These are phyloP conservation scores for Tuber brumale DNA, from an alignment of 495 filamentous ascomycete species.

Conservation along the genomic window DNA sequence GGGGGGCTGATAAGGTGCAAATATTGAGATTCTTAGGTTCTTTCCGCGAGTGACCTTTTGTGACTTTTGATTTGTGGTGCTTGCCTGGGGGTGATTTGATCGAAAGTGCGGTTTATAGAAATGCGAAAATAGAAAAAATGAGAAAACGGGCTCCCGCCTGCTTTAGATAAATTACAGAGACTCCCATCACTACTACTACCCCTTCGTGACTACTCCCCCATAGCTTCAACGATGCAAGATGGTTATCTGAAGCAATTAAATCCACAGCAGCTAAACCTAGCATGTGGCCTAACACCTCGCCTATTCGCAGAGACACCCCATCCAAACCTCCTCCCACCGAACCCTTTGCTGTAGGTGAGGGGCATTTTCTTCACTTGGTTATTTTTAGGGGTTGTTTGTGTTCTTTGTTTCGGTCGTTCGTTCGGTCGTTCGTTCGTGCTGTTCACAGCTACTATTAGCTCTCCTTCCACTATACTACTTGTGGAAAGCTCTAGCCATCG, in stretches of 20 bases:
- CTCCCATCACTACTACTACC: not conserved
- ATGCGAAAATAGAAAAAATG: not conserved
- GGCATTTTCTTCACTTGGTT: not conserved
- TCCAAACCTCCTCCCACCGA: slow-evolving; percentile 29
- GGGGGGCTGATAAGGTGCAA: slow-evolving; percentile 49
- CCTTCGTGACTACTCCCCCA: not conserved
- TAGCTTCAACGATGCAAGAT: slow-evolving; percentile 6
- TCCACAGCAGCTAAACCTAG: slow-evolving; percentile 31
- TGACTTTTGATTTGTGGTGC: not conserved
- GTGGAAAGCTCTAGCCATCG: not conserved
- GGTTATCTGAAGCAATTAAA: slow-evolving; percentile 38
- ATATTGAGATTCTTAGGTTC: slow-evolving; percentile 1
- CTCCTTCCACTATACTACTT: not conserved
- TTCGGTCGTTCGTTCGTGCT: not conserved
- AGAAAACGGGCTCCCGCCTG: not conserved
- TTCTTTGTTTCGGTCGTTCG: not conserved
- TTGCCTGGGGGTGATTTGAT: not conserved
- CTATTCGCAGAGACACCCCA: slow-evolving; percentile 30
- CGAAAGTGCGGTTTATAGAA: not conserved
- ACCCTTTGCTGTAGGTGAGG: slow-evolving; percentile 16
- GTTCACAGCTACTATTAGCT: not conserved
- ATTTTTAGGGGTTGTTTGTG: not conserved
- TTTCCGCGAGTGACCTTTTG: not conserved
- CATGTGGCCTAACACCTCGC: slow-evolving; percentile 28
- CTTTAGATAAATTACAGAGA: not conserved